Evolutionary conservation across 2,329 filamentous ascomycete genomes (phyloP).

Genomic region (Alternaria dauci): DNA sequence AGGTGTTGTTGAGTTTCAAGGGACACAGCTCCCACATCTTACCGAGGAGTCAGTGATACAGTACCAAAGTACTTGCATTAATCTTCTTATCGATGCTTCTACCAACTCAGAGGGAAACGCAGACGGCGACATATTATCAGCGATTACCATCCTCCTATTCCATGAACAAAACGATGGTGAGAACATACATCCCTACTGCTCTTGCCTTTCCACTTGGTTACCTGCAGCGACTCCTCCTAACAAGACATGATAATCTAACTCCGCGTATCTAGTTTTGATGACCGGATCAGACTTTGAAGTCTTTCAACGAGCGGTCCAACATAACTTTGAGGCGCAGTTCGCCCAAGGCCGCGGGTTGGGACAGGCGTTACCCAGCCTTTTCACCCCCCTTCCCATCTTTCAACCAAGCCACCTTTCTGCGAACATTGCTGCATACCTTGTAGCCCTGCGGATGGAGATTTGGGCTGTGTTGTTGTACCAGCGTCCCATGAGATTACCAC

Average conservation of each 20-base stretch:
- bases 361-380: not conserved
- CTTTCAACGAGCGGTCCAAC: not conserved
- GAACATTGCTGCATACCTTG: not conserved
- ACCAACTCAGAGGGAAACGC: not conserved
- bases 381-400: not conserved
- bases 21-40: not conserved
- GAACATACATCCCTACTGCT: no score
- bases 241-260: no score
- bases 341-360: not conserved
- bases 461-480: constrained; percentile 1
- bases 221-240: no score
- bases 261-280: not conserved
- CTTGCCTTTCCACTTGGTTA: no score
- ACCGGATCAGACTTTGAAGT: not conserved
- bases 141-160: no score
- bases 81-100: not conserved
- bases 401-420: not conserved
- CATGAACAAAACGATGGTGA: no score
- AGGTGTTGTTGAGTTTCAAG: not conserved
- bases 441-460: not conserved
- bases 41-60: constrained; percentile 1
- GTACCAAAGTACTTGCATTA: not conserved
- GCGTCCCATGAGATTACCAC: not conserved
- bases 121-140: no score
- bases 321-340: constrained; percentile 1